Evolutionary conservation across 768 basidiomycete species (phyloP).

Genomic region (Agaricus subrufescens): DNA sequence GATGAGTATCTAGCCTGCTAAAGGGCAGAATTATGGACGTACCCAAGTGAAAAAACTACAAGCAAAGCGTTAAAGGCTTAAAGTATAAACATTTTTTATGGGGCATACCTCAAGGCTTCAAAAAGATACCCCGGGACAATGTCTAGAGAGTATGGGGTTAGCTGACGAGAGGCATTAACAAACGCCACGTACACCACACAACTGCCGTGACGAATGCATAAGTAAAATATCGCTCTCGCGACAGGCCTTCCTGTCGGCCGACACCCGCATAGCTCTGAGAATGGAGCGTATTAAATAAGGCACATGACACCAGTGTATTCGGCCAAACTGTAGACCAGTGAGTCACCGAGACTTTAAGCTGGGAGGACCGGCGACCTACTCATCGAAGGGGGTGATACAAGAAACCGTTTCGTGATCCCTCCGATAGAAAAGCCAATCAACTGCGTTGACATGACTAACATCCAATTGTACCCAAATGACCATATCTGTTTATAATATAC

Average conservation of each 20-base stretch:
- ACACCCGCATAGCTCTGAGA: conserved; percentile 53
- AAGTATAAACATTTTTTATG: neutral
- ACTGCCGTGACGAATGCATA: conserved; percentile 45
- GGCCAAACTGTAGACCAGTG: conserved; percentile 57
- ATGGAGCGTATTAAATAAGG: conserved; percentile 73
- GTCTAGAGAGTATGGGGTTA: conserved; percentile 24
- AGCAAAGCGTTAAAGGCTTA: neutral
- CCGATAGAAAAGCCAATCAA: conserved; percentile 56
- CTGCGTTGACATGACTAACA: conserved; percentile 69
- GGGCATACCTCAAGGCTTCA: conserved; percentile 44
- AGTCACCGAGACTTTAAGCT: neutral
- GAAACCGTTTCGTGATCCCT: conserved; percentile 57
- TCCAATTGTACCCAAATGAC: conserved; percentile 53
- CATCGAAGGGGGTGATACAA: conserved; percentile 63
- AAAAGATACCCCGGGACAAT: conserved; percentile 63
- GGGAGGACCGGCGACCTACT: conserved; percentile 29
- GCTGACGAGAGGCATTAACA: neutral
- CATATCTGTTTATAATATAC: conserved; percentile 60
- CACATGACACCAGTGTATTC: conserved; percentile 62
- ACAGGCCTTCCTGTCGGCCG: conserved; percentile 47
- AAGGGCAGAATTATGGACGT: neutral
- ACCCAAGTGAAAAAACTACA: conserved; percentile 47
- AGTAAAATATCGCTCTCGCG: conserved; percentile 55
- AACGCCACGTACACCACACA: conserved; percentile 37
- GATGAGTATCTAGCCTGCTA: conserved; percentile 8